Evolutionary conservation across 768 basidiomycete genomes (phyloP).

Genomic region (Boletellus sp.): DNA sequence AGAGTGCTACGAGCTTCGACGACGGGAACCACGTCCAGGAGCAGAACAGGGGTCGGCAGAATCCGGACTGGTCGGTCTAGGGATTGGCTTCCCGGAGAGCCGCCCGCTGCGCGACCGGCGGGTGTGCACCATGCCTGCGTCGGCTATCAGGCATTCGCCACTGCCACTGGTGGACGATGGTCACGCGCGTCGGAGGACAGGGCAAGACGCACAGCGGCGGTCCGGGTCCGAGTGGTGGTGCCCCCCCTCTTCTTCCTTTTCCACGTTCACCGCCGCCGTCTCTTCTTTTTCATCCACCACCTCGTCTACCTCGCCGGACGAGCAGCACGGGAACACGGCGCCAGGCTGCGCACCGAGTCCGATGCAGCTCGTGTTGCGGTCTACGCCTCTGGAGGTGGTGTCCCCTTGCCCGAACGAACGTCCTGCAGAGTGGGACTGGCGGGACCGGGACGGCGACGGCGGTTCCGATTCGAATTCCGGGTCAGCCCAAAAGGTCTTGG

Average conservation of each 20-base stretch:
- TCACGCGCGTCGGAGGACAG: neutral
- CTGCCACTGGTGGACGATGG: neutral
- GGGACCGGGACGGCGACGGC: neutral
- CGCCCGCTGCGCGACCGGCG: constrained; percentile 22
- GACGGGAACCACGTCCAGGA: neutral
- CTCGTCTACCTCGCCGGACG: too few species aligned
- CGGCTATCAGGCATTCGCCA: neutral
- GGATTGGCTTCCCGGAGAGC: constrained; percentile 25
- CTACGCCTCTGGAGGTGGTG: constrained; percentile 12
- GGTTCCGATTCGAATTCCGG: too few species aligned
- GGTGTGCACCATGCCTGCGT: constrained; percentile 16
- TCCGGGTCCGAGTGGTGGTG: constrained; percentile 1
- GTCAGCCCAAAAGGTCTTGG: too few species aligned
- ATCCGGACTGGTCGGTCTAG: constrained; percentile 19
- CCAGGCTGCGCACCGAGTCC: neutral
- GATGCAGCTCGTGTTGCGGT: constrained; percentile 6
- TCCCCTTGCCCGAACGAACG: constrained; percentile 20
- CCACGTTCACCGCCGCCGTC: too few species aligned
- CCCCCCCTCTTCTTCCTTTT: neutral
- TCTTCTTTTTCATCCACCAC: too few species aligned
- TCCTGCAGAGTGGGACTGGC: neutral
- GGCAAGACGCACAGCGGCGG: neutral
- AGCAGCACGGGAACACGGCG: neutral
- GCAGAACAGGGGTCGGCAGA: neutral
- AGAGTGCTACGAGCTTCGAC: constrained; percentile 16